These are phyloP conservation scores for Tulasnella sp. DNA, from an alignment of 768 basidiomycete genomes.

Conservation along the genomic window DNA sequence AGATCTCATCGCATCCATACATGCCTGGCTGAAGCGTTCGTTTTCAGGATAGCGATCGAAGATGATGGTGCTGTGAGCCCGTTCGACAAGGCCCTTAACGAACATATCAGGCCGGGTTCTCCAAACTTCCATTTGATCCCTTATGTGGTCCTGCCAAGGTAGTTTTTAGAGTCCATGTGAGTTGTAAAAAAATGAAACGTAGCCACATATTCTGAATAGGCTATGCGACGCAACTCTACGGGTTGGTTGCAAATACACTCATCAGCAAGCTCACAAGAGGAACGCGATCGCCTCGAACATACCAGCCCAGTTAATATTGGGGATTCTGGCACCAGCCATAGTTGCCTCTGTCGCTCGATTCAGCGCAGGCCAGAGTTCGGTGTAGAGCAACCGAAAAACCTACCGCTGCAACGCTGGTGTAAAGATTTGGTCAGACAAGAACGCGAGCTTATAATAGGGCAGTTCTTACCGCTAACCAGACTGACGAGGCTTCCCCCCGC, in stretches of 20 bases:
- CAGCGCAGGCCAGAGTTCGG: too few relatives aligned
- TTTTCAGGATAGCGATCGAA: neutral
- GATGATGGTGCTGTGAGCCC: conserved; percentile 9
- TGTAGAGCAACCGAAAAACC: too few relatives aligned
- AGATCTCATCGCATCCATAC: conserved; percentile 16
- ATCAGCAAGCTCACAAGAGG: too few relatives aligned
- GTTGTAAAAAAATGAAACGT: neutral
- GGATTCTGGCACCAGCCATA: neutral
- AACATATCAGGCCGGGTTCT: conserved; percentile 11
- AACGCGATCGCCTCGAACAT: neutral
- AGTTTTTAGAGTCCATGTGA: neutral
- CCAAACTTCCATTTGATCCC: conserved; percentile 28
- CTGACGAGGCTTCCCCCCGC: neutral
- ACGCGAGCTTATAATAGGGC: neutral
- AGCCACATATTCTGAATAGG: conserved; percentile 16
- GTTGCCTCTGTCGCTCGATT: neutral
- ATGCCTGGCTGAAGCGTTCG: neutral
- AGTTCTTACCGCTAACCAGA: neutral
- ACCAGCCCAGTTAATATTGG: neutral
- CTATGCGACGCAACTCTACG: conserved; percentile 25
- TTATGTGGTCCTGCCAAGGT: conserved; percentile 8
- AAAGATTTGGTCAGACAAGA: neutral
- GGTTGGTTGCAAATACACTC: too few relatives aligned
- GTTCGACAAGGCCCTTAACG: conserved; percentile 12
- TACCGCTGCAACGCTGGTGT: conserved; percentile 4